Evolutionary conservation across 371 early-diverging fungal species (phyloP), one percentile per base, ranked within the genome.

Genomic region (Mortierella sp.): DNA sequence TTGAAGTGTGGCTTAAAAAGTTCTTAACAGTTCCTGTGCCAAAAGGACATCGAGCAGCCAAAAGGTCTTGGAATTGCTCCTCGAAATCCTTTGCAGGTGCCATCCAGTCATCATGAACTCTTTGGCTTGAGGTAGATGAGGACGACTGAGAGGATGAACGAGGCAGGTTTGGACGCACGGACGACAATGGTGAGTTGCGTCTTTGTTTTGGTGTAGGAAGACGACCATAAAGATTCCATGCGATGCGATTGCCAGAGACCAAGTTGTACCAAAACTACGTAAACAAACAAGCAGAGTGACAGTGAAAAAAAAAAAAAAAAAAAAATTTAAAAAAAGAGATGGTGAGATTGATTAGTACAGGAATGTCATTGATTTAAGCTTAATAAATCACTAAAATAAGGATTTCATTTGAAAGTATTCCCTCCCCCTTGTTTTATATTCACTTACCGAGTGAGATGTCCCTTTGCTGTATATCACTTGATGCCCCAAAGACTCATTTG

Each of bases 181-280:
- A n/a, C n/a, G n/a, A n/a, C n/a, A 56, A 40, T 37, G 34, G n/a
- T 5, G 15, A 0, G 32, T 22, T 55, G n/a, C n/a, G 40, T 35
- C 42, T 31, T n/a, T 37, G 42, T 53, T 73, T 76, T 42, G 73
- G 74, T 3, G 56, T 45, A 29, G 69, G 13, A 29, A 54, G 31
- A 58, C 55, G 49, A n/a, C 57, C 47, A 53, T 40, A 47, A 49
- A 78, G 31, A 28, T 59, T 61, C 79, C 79, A 78, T 0, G 70
- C 70, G 22, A 78, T 42, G 17, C 74, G 65, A 22, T 61, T 49
- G 2, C 56, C 79, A 2, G 45, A 53, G 12, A 73, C 49, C 1
- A 74, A 74, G 37, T 62, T 28, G 42, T 69, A 78, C 79, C 79
- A 78, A 31, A 78, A 51, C 79, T 78, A 65, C 1, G 26, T n/a